Base-by-base conservation (phyloP, 2,329 filamentous ascomycete genomes). In the Diplocarpon rosae region DNA sequence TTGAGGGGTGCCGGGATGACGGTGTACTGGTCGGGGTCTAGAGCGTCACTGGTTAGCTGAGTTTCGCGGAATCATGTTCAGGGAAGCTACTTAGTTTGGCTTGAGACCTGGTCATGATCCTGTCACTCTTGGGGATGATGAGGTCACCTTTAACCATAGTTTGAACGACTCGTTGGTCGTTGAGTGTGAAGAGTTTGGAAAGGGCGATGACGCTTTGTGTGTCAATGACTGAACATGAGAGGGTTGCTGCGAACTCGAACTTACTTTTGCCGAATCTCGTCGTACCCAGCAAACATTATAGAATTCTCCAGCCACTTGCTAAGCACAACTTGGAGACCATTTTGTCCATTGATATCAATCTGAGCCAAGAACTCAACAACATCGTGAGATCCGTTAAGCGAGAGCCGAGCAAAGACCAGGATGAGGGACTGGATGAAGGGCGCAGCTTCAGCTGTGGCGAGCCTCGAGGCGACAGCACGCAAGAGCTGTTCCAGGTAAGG, bases 281-380 rank as follows among this genome's bases (percentile, higher is more conserved):
- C 89, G 57, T 95, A 98, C 11, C 92, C 92, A n/a, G 88, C 88
- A 66, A 98, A 98, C 64, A 84, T 94, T 64, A 94, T 77, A 3
- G 88, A 95, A 65, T 96, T 95, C 67, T 96, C 92, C 1, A 98
- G 71, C 92, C 92, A 98, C 66, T 96, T 95, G 65, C 80, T 75
- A 53, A 96, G 69, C 3, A 98, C 92, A 17, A 95, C 80, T 52
- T 89, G 78, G 7, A 98, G 69, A n/a, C 89, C 92, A 58, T 75
- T 93, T 59, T 84, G 73, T 14, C 80, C 81, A 38, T 78, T 77
- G 52, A 96, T 84, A 55, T 87, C 76, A 50, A 95, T 82, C 58
- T 87, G 81, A 49, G 83, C 83, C 28, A 98, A 71, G 67, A 98
- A 98, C 44, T 92, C 82, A 12, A 96, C 83, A 1, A 98, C 89